phyloP scores from a whole-genome alignment of 305 asterid genomes.

The Fraxinus ornus region DNA sequence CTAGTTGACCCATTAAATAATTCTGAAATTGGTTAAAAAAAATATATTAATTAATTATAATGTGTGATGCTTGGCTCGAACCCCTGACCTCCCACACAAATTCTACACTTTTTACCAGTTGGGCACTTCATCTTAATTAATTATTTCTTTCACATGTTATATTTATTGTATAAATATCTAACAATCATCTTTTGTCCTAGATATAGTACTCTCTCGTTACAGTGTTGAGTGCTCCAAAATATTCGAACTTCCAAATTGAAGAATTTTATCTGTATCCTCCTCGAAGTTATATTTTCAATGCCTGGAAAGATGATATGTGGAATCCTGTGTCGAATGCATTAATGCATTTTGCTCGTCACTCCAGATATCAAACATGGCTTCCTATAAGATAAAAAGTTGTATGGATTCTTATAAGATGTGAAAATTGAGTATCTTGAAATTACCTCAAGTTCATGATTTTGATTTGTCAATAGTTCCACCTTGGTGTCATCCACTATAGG shows the following conservation, averaged over 20 bases:
- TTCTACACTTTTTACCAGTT: no score
- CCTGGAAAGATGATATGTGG: not conserved
- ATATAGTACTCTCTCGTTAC: not conserved
- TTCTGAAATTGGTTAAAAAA: no score
- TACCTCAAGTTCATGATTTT: conserved; percentile 80
- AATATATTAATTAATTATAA: no score
- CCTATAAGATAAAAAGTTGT: not conserved
- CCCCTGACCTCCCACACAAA: no score
- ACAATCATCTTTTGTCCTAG: not conserved
- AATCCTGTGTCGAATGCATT: conserved; percentile 11
- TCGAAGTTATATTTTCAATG: not conserved
- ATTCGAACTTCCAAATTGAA: not conserved
- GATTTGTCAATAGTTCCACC: conserved; percentile 70
- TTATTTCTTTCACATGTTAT: no score
- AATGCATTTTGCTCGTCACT: conserved; percentile 10
- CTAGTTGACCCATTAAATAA: no score
- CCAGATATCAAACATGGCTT: not conserved
- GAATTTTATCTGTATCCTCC: not conserved
- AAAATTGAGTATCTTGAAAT: conserved; percentile 23
- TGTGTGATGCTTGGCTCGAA: no score
- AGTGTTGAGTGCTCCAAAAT: not conserved
- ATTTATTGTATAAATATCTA: no score
- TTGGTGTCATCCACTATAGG: conserved; percentile 76
- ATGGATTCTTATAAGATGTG: conserved; percentile 12
- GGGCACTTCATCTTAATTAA: no score